Evolutionary conservation across 1,139 yeast species (phyloP), one percentile per base, ranked within the genome.

Genomic region (Nakaseomyces delphensis): DNA sequence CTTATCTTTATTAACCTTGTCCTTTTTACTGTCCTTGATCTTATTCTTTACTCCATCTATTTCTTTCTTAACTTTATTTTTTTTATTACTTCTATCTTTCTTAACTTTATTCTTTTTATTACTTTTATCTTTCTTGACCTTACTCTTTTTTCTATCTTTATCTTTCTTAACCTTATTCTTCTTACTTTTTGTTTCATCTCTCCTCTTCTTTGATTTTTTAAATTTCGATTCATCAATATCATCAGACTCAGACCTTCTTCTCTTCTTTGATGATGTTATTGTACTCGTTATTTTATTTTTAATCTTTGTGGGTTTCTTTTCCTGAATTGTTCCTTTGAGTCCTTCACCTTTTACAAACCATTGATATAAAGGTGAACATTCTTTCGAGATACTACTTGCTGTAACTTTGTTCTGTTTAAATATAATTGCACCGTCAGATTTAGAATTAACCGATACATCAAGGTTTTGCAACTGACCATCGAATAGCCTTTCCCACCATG

Each of bases 401-500:
- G 67, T 57, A 43, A 60, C 66, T 56, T 64, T 53, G 45, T 70
- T 71, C 44, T 73, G 79, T 31, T 67, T 68, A 49, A 66, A 56
- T 45, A 59, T 57, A 11, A 74, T 63, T 2, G 60, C 67, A 3
- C 61, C 67, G 3, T 60, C 65, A 3, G 59, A 60, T 3, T 49
- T 52, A 2, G 57, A 53, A 15, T 60, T 65, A 1, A 62, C 58
- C 24, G 58, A 67, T 6, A 87, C 91, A 45, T 84, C 89, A 39
- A 91, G 62, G 16, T 77, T 74, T 58, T 85, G 85, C 49, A 91
- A 71, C 54, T 87, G 96, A 1, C 96, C 96, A 62, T 91, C 97
- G 65, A 91, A 91, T 39, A 89, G 69, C 52, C 83, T 73, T 53
- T 91, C 97, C 98, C 98, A 91, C 98, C 98, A 91, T 42, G 85